Evolutionary conservation across 805 yeast genomes (phyloP).

Genomic region (Naumovozyma baii): DNA sequence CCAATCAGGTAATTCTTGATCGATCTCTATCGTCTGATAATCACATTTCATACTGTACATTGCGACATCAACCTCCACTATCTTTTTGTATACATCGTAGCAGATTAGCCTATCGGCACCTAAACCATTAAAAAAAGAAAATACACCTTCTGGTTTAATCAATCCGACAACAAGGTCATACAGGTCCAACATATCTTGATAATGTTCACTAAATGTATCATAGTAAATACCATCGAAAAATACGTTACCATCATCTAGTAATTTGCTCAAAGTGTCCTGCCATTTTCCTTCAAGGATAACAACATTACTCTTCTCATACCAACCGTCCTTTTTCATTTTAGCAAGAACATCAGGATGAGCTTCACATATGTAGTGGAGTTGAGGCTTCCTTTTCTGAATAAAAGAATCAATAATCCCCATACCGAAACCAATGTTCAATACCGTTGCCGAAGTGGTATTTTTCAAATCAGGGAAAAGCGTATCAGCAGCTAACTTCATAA

Average conservation of each 20-base stretch:
- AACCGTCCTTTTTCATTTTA: constrained; percentile 63
- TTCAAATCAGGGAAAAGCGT: constrained; percentile 42
- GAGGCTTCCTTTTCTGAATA: constrained; percentile 43
- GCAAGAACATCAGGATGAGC: constrained; percentile 87
- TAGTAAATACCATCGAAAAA: constrained; percentile 87
- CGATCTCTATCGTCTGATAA: constrained; percentile 32
- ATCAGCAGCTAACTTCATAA: constrained; percentile 76
- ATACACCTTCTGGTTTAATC: constrained; percentile 70
- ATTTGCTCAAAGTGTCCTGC: constrained; percentile 69
- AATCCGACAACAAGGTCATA: constrained; percentile 77
- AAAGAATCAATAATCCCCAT: constrained; percentile 89
- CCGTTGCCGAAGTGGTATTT: constrained; percentile 32
- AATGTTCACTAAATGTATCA: constrained; percentile 90
- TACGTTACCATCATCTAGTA: constrained; percentile 49
- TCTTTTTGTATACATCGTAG: constrained; percentile 75
- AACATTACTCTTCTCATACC: constrained; percentile 70
- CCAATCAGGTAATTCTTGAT: constrained; percentile 24
- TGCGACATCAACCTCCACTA: constrained; percentile 68
- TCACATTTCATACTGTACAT: constrained; percentile 67
- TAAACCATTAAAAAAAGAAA: constrained; percentile 86
- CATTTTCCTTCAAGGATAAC: constrained; percentile 79
- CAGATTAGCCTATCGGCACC: constrained; percentile 71
- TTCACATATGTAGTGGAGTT: constrained; percentile 74
- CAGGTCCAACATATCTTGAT: constrained; percentile 76
- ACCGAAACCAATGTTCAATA: constrained; percentile 87